Percentiles rank a stretch among this genome's conserved stretches.
Evolutionary conservation across 2,329 filamentous ascomycete species (phyloP).

Genomic region (Penicillium sp.): DNA sequence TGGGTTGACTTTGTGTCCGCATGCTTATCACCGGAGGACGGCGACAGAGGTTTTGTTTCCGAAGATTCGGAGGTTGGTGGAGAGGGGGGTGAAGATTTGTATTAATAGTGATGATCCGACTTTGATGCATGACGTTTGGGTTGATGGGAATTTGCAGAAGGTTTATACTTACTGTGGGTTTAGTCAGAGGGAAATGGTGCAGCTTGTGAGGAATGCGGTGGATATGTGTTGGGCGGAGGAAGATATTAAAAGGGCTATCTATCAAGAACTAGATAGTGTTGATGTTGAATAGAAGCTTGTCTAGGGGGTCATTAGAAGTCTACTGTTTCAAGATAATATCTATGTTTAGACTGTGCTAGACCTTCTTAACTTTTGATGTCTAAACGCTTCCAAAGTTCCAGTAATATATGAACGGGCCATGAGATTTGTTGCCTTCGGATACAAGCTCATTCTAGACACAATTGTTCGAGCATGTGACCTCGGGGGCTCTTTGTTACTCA

Average conservation of each 20-base stretch:
- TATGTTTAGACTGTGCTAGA: too few relatives aligned
- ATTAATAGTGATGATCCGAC: constrained; percentile 52
- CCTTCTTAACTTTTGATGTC: too few relatives aligned
- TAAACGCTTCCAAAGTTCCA: too few relatives aligned
- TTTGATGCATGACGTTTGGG: constrained; percentile 52
- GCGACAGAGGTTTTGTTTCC: constrained; percentile 45
- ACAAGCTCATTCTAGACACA: too few relatives aligned
- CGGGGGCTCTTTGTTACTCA: too few relatives aligned
- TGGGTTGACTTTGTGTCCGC: constrained; percentile 45
- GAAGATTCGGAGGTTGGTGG: constrained; percentile 45
- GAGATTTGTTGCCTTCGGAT: too few relatives aligned
- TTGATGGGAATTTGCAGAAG: constrained; percentile 49
- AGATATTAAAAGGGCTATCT: constrained; percentile 33
- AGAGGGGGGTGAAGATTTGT: constrained; percentile 48
- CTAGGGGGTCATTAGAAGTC: background rate
- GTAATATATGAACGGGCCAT: too few relatives aligned
- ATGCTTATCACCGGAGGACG: constrained; percentile 42
- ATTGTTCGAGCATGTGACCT: too few relatives aligned
- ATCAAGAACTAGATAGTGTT: constrained; percentile 14
- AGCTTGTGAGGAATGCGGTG: constrained; percentile 44
- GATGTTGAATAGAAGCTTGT: background rate
- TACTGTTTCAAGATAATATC: too few relatives aligned
- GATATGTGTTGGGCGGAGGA: constrained; percentile 50
- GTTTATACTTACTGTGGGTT: constrained; percentile 44
- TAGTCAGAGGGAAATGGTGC: constrained; percentile 44